phyloP scores from a whole-genome alignment of 2,329 filamentous ascomycete genomes.

The Decorospora gaudefroyi region DNA sequence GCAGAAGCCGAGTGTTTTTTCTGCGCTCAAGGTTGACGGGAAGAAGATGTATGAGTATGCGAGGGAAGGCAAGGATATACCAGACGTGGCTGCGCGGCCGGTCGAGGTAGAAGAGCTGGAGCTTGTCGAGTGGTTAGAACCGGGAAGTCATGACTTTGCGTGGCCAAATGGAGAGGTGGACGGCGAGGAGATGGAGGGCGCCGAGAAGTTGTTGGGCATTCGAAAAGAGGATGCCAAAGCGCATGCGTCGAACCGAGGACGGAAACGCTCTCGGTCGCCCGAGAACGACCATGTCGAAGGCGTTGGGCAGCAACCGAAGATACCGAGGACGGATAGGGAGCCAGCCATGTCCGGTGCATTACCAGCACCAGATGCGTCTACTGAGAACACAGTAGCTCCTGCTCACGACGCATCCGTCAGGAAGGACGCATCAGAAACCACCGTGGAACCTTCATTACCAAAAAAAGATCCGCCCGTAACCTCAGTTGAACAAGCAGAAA shows the following conservation, averaged over 20 bases:
- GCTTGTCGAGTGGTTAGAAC: slow-evolving; percentile 80
- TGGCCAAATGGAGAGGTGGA: slow-evolving; percentile 82
- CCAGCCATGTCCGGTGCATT: slow-evolving; percentile 44
- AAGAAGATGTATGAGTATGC: slow-evolving; percentile 97
- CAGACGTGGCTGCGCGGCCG: slow-evolving; percentile 79
- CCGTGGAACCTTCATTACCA: background rate
- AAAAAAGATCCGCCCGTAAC: slow-evolving; percentile 1
- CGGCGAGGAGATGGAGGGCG: slow-evolving; percentile 73
- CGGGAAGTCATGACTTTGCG: slow-evolving; percentile 75
- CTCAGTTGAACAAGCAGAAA: slow-evolving; percentile 1
- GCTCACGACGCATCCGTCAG: background rate
- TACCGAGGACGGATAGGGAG: slow-evolving; percentile 35
- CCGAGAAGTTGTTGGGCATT: slow-evolving; percentile 64
- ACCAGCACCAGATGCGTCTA: slow-evolving; percentile 18
- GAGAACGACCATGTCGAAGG: slow-evolving; percentile 15
- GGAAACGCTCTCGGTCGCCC: slow-evolving; percentile 30
- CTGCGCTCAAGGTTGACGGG: slow-evolving; percentile 87
- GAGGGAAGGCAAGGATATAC: slow-evolving; percentile 82
- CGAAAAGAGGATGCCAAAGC: slow-evolving; percentile 37
- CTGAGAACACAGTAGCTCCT: too few relatives aligned
- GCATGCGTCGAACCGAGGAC: slow-evolving; percentile 34
- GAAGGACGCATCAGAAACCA: slow-evolving; percentile 1
- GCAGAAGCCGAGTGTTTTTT: slow-evolving; percentile 91
- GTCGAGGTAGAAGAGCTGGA: slow-evolving; percentile 80
- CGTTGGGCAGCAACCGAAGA: slow-evolving; percentile 30